phyloP scores from a whole-genome alignment of 2,329 filamentous ascomycete genomes.

The Scytalidium sp. region DNA sequence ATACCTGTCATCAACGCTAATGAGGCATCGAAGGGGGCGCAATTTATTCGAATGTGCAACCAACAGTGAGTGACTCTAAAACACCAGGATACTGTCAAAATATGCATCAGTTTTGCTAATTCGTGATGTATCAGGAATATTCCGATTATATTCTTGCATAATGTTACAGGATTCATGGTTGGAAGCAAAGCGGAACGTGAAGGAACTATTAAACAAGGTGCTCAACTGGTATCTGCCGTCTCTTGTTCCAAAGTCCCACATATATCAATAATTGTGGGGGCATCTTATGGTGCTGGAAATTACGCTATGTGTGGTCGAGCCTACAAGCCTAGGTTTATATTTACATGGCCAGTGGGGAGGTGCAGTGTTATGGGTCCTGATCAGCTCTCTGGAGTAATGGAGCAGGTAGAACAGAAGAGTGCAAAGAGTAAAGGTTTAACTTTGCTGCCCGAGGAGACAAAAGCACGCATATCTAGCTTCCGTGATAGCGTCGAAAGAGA shows the following conservation, averaged over 20 bases:
- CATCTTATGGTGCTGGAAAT: constrained; percentile 43
- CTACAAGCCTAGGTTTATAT: constrained; percentile 39
- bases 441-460: constrained; percentile 22
- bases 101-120: background rate
- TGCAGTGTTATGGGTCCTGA: constrained; percentile 40
- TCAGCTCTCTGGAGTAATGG: constrained; percentile 37
- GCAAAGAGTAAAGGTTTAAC: constrained; percentile 21
- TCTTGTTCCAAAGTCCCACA: constrained; percentile 40
- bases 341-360: constrained; percentile 36
- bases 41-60: constrained; percentile 42
- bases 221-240: constrained; percentile 42
- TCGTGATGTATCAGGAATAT: constrained; percentile 19
- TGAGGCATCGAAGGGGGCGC: constrained; percentile 37
- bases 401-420: constrained; percentile 22
- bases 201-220: constrained; percentile 41
- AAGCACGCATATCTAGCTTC: constrained; percentile 21
- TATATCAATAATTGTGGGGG: constrained; percentile 40
- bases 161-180: constrained; percentile 47
- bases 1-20: constrained; percentile 35
- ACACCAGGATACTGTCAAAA: background rate
- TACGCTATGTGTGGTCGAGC: constrained; percentile 43
- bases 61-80: constrained; percentile 30
- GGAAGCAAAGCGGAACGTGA: constrained; percentile 40
- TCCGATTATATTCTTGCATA: constrained; percentile 43
- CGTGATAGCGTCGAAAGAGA: constrained; percentile 27